Conservation (phyloP, 495 filamentous ascomycete species). For the Penicillium arizonense region DNA sequence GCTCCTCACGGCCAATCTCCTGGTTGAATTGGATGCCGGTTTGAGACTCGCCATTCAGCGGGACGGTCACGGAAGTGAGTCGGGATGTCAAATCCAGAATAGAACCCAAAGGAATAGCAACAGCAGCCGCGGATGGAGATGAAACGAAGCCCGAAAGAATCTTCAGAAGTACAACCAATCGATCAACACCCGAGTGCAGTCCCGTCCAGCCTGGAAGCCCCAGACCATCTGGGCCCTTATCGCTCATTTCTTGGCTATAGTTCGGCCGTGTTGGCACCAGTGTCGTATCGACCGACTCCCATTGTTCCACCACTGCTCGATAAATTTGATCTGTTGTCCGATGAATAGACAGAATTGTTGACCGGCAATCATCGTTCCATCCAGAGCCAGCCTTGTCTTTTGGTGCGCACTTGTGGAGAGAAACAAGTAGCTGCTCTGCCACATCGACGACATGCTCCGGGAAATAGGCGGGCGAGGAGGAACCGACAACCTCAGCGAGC, state of each 20-base stretch:
- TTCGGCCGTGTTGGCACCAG: constrained; percentile 23
- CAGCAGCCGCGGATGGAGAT: constrained; percentile 55
- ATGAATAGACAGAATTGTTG: constrained; percentile 60
- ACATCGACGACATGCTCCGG: constrained; percentile 48
- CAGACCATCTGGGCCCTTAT: constrained; percentile 36
- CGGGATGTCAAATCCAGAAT: constrained; percentile 65
- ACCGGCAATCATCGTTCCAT: constrained; percentile 65
- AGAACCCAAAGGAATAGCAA: constrained; percentile 62
- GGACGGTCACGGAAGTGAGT: constrained; percentile 64
- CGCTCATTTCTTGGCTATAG: constrained; percentile 38
- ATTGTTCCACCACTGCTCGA: constrained; percentile 72
- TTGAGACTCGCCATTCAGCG: constrained; percentile 39
- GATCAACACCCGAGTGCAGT: constrained; percentile 65
- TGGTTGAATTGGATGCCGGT: constrained; percentile 53
- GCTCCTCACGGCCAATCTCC: constrained; percentile 73
- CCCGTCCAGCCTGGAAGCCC: constrained; percentile 70
- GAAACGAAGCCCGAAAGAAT: constrained; percentile 56
- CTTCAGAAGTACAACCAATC: constrained; percentile 59
- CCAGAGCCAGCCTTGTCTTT: constrained; percentile 71
- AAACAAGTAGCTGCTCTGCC: constrained; percentile 60
- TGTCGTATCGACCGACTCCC: constrained; percentile 57
- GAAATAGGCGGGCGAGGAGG: constrained; percentile 31
- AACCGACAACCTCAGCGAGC: constrained; percentile 47
- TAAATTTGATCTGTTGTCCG: constrained; percentile 71
- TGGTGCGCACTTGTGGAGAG: constrained; percentile 70